Base-by-base conservation (phyloP, 495 filamentous ascomycete genomes). In the Acidomyces sp. region DNA sequence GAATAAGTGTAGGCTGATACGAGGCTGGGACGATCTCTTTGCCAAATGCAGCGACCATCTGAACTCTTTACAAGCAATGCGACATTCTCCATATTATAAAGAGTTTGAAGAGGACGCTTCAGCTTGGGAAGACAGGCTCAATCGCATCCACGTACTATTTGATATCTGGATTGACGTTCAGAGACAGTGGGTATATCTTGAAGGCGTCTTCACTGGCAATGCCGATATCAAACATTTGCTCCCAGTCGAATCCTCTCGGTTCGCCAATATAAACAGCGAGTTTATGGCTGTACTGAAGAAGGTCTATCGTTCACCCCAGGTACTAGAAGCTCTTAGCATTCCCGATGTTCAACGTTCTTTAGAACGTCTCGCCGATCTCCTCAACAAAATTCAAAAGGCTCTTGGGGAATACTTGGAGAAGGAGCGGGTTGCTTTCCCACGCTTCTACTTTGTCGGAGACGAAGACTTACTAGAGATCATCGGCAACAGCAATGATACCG, bases 151-250 rank as follows among this genome's bases (percentile, higher is more conserved):
- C 57, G 84, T 96, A 23, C 69, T 96, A 2, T 99, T 99, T 56
- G 92, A 99, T 62, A 85, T 96, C 21, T 99, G 90, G 90, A 96
- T 99, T 48, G 90, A 99, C 63, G 92, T 99, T 19, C 90, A 99
- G 61, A 77, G 90, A 42, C 90, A 99, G 66, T 99, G 90, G 90
- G 88, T 96, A 3, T 99, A 99, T 54, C 71, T 99, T 17, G 92
- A 99, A 62, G 90, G 90, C 39, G 92, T 99, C 28, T 99, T 99
- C 57, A 90, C 86, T 4, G 90, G 90, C 39, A 99, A 96, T 61
- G 87, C 84, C 7, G 90, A 99, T 56, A 99, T 99, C 66, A 99
- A 94, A 61, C 92, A 96, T 61, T 69, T 99, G 32, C 75, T 99
- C 23, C 92, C 92, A 4, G 79, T 93, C 50, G 90, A 99, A 54